These are phyloP conservation scores for Nevesoporus exiguus DNA, from an alignment of 768 basidiomycete species.

Conservation along the genomic window DNA sequence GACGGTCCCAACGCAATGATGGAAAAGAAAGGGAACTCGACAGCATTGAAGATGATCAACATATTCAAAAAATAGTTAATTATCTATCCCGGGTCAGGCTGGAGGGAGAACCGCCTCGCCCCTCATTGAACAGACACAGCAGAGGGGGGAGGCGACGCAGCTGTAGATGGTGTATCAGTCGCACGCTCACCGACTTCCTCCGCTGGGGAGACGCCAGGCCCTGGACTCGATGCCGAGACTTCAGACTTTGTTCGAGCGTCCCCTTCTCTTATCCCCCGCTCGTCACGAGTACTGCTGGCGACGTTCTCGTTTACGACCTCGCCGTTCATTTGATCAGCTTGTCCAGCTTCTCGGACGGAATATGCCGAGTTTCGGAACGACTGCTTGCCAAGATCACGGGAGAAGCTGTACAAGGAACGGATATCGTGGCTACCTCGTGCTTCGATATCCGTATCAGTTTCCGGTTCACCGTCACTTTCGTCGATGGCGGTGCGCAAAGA, in stretches of 20 bases:
- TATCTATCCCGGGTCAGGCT: slow-evolving; percentile 23
- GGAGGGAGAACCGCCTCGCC: not conserved
- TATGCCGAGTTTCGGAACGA: slow-evolving; percentile 23
- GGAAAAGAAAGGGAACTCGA: slow-evolving; percentile 6
- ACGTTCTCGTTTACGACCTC: slow-evolving; percentile 17
- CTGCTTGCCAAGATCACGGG: slow-evolving; percentile 29
- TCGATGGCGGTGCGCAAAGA: slow-evolving; percentile 35
- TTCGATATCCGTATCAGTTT: slow-evolving; percentile 33
- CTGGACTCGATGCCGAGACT: slow-evolving; percentile 14
- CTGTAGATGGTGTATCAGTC: slow-evolving; percentile 26
- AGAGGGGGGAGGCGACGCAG: slow-evolving; percentile 30
- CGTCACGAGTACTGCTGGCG: slow-evolving; percentile 9
- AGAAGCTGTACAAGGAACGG: slow-evolving; percentile 34
- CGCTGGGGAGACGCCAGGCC: slow-evolving; percentile 17
- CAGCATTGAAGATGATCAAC: slow-evolving; percentile 33
- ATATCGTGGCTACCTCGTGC: slow-evolving; percentile 25
- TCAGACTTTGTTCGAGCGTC: slow-evolving; percentile 15
- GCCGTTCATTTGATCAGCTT: slow-evolving; percentile 19
- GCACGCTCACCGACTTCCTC: slow-evolving; percentile 22
- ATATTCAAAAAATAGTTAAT: slow-evolving; percentile 33
- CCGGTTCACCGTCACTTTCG: slow-evolving; percentile 33
- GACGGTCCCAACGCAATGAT: slow-evolving; percentile 16
- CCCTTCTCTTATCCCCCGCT: slow-evolving; percentile 8
- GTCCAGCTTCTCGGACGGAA: slow-evolving; percentile 23
- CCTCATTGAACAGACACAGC: slow-evolving; percentile 28